Evolutionary conservation across 768 basidiomycete species (phyloP), one percentile per base, ranked within the genome.

Genomic region (Dioszegia hungarica): DNA sequence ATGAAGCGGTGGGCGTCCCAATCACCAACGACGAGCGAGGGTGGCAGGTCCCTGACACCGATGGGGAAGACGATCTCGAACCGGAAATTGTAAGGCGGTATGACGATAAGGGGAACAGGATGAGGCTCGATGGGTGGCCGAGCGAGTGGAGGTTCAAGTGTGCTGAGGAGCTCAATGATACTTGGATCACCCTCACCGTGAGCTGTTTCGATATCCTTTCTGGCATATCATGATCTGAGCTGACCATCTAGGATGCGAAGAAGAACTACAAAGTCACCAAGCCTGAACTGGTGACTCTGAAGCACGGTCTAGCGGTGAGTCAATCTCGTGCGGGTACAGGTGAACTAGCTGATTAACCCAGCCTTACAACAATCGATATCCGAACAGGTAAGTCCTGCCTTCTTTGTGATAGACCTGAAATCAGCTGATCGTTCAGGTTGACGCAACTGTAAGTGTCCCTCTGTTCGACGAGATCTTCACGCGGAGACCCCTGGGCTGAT

Each of bases 271-370:
- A 64, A 31, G 54, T 67, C 28, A 61, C 54, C 22, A 60, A 62
- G 27, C 57, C 60, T 8, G 56, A 64, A 41, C 25, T 64, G 14
- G 31, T 67, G 24, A 59, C 59, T 36, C 34, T 67, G 25, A 64
- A 56, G 36, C 60, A 61, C 22, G 27, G 44, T 10, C 46, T 62
- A 2, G 46, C 60, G 1, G 66, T 64, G 28, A 37, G 66, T 63
- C 19, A 19, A 14, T 9, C 17, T 45, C 15, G 22, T 6, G 25
- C 15, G 9, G 15, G 5, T 27, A 36, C 14, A 22, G 37, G 28
- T 53, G 1, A 34, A n/a, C 6, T 38, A n/a, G n/a, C 1, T 10
- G n/a, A 3, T 47, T 58, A 61, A 34, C 60, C 3, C 58, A 66
- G 38, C 44, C 19, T 15, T 19, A 51, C 2, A 57, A 54, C 43